phyloP scores from a whole-genome alignment of 768 basidiomycete species.

The Lactarius hengduanensis region DNA sequence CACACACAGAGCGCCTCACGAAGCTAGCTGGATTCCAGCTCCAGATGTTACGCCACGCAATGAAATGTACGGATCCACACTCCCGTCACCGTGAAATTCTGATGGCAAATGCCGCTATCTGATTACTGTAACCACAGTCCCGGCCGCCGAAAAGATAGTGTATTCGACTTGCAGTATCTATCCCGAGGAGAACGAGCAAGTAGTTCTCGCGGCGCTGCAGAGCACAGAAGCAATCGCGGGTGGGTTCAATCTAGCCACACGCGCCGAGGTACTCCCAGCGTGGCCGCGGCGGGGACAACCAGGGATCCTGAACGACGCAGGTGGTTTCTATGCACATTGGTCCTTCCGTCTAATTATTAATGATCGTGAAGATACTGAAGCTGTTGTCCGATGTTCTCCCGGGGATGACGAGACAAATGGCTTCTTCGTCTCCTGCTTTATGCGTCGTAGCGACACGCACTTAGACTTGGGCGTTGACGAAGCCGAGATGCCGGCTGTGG shows the following conservation, averaged over 20 bases:
- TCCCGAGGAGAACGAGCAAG: slow-evolving; percentile 88
- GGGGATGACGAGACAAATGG: slow-evolving; percentile 91
- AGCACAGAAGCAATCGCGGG: slow-evolving; percentile 63
- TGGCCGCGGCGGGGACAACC: slow-evolving; percentile 82
- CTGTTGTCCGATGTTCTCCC: slow-evolving; percentile 70
- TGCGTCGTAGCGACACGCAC: slow-evolving; percentile 33
- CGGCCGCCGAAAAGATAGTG: slow-evolving; percentile 74
- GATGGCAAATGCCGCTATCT: background rate
- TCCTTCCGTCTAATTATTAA: background rate
- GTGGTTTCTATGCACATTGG: slow-evolving; percentile 2
- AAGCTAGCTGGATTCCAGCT: slow-evolving; percentile 89
- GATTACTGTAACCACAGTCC: slow-evolving; percentile 49
- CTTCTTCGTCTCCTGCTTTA: slow-evolving; percentile 96
- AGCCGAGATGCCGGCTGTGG: background rate
- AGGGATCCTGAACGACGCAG: slow-evolving; percentile 51
- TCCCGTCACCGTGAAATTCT: background rate
- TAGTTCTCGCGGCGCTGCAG: slow-evolving; percentile 70
- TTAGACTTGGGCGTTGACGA: background rate
- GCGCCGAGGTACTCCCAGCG: slow-evolving; percentile 63
- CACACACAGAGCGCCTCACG: slow-evolving; percentile 65
- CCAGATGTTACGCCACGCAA: slow-evolving; percentile 89
- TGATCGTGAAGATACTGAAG: slow-evolving; percentile 40
- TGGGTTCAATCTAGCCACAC: slow-evolving; percentile 67
- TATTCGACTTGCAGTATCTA: slow-evolving; percentile 99
- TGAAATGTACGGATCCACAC: slow-evolving; percentile 67